Base-by-base conservation (phyloP, 176 grass and related monocot species). In the Raddia guianensis region DNA sequence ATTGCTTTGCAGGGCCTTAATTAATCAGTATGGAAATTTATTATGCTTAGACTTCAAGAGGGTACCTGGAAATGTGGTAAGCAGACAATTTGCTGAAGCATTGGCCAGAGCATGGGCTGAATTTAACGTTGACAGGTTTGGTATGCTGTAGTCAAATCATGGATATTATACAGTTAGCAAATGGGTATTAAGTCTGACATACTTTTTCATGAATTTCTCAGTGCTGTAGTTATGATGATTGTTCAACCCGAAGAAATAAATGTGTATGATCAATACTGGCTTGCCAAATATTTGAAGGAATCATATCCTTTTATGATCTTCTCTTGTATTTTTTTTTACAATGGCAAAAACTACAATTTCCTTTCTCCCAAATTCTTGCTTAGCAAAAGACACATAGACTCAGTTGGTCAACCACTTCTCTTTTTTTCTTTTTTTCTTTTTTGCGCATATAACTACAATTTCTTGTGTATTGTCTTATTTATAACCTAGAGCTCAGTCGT, bases 231-330 rank as follows among this genome's bases (percentile, higher is more conserved):
- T 80, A 93, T 92, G 90, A 85, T 98, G 68, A 91, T 98, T 86
- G 90, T 94, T 83, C 95, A 98, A 84, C 80, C 63, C 21, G 95
- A 98, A 84, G 95, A 98, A 84, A 90, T 86, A 79, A 98, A 98
- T 86, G 94, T 98, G 92, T 98, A 98, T 79, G 95, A 98, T 61
- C 95, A 98, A 87, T 86, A 93, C 83, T 98, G 95, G 92, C 18
- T 98, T 61, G 64, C 56, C 47, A 88, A 82, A 80, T 71, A 89
- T 83, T 85, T 98, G 86, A 92, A 86, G 71, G 92, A 94, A 70
- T 92, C 85, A 98, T 98, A 98, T 98, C 95, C 92, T 94, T 91
- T 58, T 82, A 49, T 47, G 8, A 50, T 80, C 37, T 77, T 3
- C 9, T 57, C 49, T 64, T 6, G 1, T 66, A 49, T 43, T 48